Evolutionary conservation across 2,329 filamentous ascomycete genomes (phyloP).

Genomic region (Cladorrhinum sp.): DNA sequence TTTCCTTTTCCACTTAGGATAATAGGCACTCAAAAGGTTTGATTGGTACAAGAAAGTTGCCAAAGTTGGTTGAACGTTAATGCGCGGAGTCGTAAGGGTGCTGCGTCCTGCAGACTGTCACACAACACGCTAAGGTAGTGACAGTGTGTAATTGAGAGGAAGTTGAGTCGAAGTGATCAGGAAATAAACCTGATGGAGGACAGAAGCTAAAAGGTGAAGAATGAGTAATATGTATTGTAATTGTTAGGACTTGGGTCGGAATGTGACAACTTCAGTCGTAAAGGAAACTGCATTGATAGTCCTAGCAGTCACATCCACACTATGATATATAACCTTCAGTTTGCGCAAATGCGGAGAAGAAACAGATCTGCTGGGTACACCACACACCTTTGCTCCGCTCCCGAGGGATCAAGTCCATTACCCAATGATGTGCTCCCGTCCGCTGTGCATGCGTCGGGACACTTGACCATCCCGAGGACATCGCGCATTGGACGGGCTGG

Average conservation of each 20-base stretch:
- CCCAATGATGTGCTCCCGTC: constrained; percentile 23
- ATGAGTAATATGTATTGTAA: background rate
- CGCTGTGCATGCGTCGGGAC: constrained; percentile 14
- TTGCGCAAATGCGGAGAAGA: constrained; percentile 29
- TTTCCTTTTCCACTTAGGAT: no score
- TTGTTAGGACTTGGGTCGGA: background rate
- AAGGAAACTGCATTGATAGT: background rate
- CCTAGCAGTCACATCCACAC: background rate
- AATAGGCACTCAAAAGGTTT: no score
- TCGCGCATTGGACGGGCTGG: constrained; percentile 19
- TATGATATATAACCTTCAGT: constrained; percentile 19
- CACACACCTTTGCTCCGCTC: constrained; percentile 15
- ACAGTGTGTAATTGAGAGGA: constrained; percentile 6
- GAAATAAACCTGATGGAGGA: background rate
- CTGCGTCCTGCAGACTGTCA: background rate
- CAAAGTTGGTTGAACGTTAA: background rate
- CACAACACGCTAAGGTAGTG: background rate
- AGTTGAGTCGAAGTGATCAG: background rate
- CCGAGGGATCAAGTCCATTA: constrained; percentile 22
- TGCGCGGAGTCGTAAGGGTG: background rate
- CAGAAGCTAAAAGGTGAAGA: background rate
- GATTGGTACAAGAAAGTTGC: background rate
- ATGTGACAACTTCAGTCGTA: background rate
- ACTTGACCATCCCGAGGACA: constrained; percentile 17
- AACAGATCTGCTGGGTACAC: constrained; percentile 8